Conservation (phyloP, 2,329 filamentous ascomycete species). For the Colletotrichum euphorbiae region DNA sequence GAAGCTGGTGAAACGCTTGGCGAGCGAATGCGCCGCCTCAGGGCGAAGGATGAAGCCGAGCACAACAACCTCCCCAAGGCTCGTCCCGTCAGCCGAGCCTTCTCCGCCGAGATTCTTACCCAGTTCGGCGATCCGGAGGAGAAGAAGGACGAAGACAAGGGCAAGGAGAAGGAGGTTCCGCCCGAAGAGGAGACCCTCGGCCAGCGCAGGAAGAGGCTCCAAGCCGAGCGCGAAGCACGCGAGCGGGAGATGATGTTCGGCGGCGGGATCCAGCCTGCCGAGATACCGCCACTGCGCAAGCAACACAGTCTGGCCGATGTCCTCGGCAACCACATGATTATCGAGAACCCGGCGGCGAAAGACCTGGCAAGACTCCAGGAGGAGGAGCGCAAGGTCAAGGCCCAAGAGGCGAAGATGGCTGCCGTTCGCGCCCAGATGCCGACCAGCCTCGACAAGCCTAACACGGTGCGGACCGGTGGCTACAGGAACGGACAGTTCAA, state of each 20-base stretch:
- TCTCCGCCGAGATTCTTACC: constrained; percentile 76
- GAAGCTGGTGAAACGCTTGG: constrained; percentile 75
- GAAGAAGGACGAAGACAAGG: constrained; percentile 49
- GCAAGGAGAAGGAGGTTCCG: constrained; percentile 46
- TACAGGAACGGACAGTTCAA: constrained; percentile 67
- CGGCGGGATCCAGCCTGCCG: constrained; percentile 42
- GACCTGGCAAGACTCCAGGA: constrained; percentile 55
- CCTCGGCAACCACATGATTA: constrained; percentile 57
- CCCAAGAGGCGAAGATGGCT: constrained; percentile 62
- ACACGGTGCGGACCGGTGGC: constrained; percentile 54
- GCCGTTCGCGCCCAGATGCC: constrained; percentile 64
- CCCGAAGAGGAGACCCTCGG: constrained; percentile 79
- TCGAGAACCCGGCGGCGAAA: constrained; percentile 54
- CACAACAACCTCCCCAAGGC: constrained; percentile 62
- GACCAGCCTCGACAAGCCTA: constrained; percentile 49
- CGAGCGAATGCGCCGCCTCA: constrained; percentile 73
- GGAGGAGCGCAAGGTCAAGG: constrained; percentile 53
- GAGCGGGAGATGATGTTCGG: constrained; percentile 64
- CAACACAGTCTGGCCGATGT: constrained; percentile 71
- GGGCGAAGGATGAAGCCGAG: constrained; percentile 62
- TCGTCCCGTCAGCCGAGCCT: constrained; percentile 72
- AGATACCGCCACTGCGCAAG: constrained; percentile 44
- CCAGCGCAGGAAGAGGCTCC: constrained; percentile 79
- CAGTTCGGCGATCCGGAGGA: constrained; percentile 67
- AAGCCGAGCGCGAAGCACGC: constrained; percentile 75